phyloP scores from a whole-genome alignment of 2,329 filamentous ascomycete genomes.

The Sordariomycetes sp. region DNA sequence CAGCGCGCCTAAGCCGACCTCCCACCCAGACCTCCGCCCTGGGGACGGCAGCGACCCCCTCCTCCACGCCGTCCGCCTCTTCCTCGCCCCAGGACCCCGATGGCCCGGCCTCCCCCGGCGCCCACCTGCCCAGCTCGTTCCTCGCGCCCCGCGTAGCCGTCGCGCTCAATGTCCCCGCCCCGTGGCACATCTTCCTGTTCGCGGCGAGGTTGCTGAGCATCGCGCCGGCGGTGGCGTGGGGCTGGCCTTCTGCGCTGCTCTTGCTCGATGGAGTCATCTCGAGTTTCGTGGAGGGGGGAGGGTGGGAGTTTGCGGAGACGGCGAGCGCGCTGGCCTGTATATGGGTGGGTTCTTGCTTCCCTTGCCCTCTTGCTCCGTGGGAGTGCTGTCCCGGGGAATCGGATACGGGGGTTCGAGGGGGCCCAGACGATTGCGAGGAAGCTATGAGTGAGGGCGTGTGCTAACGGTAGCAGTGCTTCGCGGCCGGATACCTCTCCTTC shows the following conservation, averaged over 20 bases:
- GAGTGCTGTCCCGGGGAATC: not conserved
- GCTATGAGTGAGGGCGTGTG: not conserved
- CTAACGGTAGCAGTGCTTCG: slow-evolving; percentile 45
- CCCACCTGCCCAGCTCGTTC: slow-evolving; percentile 20
- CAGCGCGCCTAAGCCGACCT: slow-evolving; percentile 2
- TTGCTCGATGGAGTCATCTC: slow-evolving; percentile 51
- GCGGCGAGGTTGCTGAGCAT: slow-evolving; percentile 61
- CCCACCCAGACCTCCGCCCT: slow-evolving; percentile 3
- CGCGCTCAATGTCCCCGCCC: slow-evolving; percentile 57
- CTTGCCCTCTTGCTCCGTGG: not conserved
- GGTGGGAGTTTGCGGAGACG: slow-evolving; percentile 31
- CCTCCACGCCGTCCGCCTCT: not conserved
- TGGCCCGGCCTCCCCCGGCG: too few species aligned
- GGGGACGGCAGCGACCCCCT: not conserved
- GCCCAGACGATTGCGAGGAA: not conserved
- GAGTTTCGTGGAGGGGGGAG: slow-evolving; percentile 6
- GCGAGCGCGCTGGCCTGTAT: slow-evolving; percentile 61
- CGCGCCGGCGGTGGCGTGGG: slow-evolving; percentile 59
- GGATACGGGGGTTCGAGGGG: not conserved
- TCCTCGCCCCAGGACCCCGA: not conserved
- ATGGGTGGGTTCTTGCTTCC: slow-evolving; percentile 41
- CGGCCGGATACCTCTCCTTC: slow-evolving; percentile 66
- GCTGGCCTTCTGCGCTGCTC: slow-evolving; percentile 52
- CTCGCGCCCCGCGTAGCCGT: slow-evolving; percentile 70
- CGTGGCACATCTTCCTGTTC: slow-evolving; percentile 63